These are phyloP conservation scores for Lachancea meyersii DNA, from an alignment of 805 yeast genomes.

Conservation along the genomic window DNA sequence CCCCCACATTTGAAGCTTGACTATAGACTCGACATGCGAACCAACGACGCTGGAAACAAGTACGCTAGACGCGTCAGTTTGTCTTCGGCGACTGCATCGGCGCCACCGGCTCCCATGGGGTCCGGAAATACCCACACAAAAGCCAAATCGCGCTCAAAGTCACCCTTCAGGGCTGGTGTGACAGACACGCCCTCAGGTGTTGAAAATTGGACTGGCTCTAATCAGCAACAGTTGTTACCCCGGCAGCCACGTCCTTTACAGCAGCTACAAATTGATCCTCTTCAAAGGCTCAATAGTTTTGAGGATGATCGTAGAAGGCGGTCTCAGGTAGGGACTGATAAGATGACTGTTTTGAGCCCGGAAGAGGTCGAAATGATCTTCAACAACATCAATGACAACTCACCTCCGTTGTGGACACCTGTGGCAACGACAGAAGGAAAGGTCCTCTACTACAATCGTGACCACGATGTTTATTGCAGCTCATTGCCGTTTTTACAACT, in stretches of 20 bases:
- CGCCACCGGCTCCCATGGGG: neutral
- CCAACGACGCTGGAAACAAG: neutral
- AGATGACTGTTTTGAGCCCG: conserved; percentile 29
- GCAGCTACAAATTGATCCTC: conserved; percentile 10
- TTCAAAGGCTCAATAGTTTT: conserved; percentile 8
- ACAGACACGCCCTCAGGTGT: neutral
- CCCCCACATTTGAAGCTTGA: conserved; percentile 11
- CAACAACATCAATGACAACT: conserved; percentile 30
- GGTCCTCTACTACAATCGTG: conserved; percentile 53
- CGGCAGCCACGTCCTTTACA: conserved; percentile 12
- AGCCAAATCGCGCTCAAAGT: neutral
- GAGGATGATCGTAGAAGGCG: conserved; percentile 38
- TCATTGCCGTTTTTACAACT: conserved; percentile 47
- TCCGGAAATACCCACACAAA: neutral
- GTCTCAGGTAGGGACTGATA: conserved; percentile 44
- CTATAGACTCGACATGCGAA: conserved; percentile 10
- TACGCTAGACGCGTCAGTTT: neutral
- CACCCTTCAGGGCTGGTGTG: conserved; percentile 2
- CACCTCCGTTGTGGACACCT: conserved; percentile 55
- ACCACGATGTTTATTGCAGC: conserved; percentile 52
- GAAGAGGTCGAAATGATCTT: conserved; percentile 36
- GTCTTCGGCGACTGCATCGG: conserved; percentile 16
- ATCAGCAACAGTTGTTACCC: neutral
- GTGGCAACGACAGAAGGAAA: conserved; percentile 46
- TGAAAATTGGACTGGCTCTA: neutral